These are phyloP conservation scores for Sonneratia alba DNA, from an alignment of 345 rosid genomes.

Conservation along the genomic window DNA sequence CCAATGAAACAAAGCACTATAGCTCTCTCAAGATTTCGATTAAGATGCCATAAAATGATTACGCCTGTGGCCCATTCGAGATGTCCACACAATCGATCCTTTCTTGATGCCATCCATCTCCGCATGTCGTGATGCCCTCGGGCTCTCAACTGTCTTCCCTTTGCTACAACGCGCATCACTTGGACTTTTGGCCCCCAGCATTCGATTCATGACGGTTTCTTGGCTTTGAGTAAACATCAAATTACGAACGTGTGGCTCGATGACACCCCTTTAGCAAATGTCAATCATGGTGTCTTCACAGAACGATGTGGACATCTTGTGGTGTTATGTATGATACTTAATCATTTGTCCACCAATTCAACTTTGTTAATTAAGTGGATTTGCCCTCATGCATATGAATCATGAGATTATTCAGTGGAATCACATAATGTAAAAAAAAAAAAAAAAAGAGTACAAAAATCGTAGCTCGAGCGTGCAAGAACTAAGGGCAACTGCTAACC, in stretches of 20 bases:
- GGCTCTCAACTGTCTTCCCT: neutral
- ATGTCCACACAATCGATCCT: too few relatives aligned
- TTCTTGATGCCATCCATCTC: too few relatives aligned
- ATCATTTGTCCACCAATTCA: neutral
- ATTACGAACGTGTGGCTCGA: conserved; percentile 4
- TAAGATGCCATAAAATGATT: too few relatives aligned
- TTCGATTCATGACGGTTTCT: neutral
- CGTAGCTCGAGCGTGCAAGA: too few relatives aligned
- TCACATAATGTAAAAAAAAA: too few relatives aligned
- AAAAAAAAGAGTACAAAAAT: too few relatives aligned
- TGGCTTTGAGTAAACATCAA: neutral
- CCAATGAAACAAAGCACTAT: too few relatives aligned
- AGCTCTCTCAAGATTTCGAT: too few relatives aligned
- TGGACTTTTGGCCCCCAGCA: neutral
- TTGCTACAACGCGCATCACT: neutral
- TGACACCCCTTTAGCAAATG: neutral
- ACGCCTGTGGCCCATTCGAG: too few relatives aligned
- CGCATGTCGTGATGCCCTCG: neutral
- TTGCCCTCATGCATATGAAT: neutral
- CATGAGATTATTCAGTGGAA: neutral
- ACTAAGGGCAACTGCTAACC: too few relatives aligned
- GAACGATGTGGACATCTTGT: neutral
- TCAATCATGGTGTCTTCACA: neutral
- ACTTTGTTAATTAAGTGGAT: neutral
- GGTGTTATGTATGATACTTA: neutral